A percentile compares a stretch with the other conserved stretches of the same genome.
phyloP scores from a whole-genome alignment of 805 yeast species.

The Cyberlindnera galapagoensis region DNA sequence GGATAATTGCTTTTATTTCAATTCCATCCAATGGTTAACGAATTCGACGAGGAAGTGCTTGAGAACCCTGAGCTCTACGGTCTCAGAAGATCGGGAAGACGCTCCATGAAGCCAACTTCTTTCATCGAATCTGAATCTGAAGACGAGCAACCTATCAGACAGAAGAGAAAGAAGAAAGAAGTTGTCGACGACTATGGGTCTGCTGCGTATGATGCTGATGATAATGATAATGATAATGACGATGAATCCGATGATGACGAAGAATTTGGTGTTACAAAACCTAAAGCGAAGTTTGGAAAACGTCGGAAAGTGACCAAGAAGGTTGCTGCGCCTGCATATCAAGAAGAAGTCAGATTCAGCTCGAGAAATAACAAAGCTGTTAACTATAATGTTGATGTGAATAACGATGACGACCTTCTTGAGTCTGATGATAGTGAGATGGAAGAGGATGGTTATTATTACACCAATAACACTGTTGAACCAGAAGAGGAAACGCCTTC shows the following conservation, averaged over 20 bases:
- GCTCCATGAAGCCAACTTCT: constrained; percentile 17
- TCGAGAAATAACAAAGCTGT: constrained; percentile 59
- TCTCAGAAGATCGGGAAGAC: constrained; percentile 65
- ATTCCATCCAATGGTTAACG: constrained; percentile 20
- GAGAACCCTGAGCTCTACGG: constrained; percentile 81
- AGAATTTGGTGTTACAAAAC: constrained; percentile 29
- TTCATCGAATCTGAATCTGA: constrained; percentile 23
- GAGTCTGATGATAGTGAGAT: constrained; percentile 28
- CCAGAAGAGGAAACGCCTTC: constrained; percentile 25
- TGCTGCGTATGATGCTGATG: constrained; percentile 26
- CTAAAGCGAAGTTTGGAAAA: constrained; percentile 21
- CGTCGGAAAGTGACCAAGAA: constrained; percentile 17
- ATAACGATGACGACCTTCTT: constrained; percentile 38
- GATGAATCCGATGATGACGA: constrained; percentile 32
- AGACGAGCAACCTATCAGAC: constrained; percentile 13
- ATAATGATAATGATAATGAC: constrained; percentile 24
- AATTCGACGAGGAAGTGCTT: constrained; percentile 47
- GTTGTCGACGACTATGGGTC: constrained; percentile 16
- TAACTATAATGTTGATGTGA: constrained; percentile 70
- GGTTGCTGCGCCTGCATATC: constrained; percentile 17
- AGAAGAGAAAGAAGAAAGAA: constrained; percentile 25
- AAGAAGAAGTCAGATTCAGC: constrained; percentile 69
- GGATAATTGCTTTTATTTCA: no score
- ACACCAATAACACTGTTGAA: constrained; percentile 20
- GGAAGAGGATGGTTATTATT: constrained; percentile 18